A percentile compares a stretch with the other conserved stretches of the same genome.
Conservation (phyloP, 352 stramenopile species). For the Phytophthora pistaciae region DNA sequence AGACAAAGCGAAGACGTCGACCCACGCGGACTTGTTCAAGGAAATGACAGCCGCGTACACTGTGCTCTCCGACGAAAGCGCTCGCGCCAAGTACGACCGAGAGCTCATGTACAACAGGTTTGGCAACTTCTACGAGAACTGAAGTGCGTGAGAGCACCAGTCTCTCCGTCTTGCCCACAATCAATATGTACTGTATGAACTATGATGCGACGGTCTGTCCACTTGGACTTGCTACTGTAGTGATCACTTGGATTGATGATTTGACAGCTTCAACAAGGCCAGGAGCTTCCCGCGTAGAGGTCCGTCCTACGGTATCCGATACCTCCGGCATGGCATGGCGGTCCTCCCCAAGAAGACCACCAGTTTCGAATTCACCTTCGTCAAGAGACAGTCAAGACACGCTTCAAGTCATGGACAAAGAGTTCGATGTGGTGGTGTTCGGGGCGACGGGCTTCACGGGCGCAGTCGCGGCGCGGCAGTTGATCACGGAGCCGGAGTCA, state of each 20-base stretch:
- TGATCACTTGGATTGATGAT: conserved; percentile 3
- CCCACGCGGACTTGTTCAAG: conserved; percentile 82
- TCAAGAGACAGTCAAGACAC: not conserved
- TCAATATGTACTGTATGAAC: conserved; percentile 19
- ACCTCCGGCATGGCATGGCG: conserved; percentile 3
- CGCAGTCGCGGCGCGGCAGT: conserved; percentile 65
- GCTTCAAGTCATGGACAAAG: conserved; percentile 10
- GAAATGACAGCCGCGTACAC: conserved; percentile 89
- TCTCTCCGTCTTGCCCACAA: conserved; percentile 2
- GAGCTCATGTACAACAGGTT: conserved; percentile 73
- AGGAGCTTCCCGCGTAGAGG: conserved; percentile 8
- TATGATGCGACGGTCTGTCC: conserved; percentile 18
- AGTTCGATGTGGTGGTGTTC: conserved; percentile 73
- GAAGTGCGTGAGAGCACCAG: conserved; percentile 1
- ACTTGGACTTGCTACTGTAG: not conserved
- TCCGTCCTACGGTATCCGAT: conserved; percentile 6
- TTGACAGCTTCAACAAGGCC: conserved; percentile 10
- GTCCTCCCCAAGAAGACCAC: not conserved
- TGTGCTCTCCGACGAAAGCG: conserved; percentile 71
- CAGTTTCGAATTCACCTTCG: conserved; percentile 11
- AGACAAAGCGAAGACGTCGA: conserved; percentile 81
- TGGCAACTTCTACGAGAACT: conserved; percentile 60
- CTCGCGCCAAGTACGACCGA: conserved; percentile 77
- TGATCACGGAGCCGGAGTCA: conserved; percentile 55
- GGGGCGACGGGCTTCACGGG: conserved; percentile 89